A percentile compares a stretch with the other conserved stretches of the same genome.
phyloP scores from a whole-genome alignment of 140 eudicot genomes.

The Bidens hawaiensis region DNA sequence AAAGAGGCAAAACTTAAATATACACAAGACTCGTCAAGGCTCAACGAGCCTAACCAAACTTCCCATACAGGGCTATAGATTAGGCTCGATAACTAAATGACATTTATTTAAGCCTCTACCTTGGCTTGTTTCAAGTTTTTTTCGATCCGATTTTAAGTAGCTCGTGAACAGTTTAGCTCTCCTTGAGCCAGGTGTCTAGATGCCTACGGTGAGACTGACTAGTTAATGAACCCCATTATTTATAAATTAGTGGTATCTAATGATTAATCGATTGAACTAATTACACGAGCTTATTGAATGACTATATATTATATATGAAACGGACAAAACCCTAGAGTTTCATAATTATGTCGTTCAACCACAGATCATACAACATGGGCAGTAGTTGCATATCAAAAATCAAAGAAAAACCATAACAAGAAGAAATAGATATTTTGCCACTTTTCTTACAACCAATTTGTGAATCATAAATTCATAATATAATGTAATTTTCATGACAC shows the following conservation, averaged over 20 bases:
- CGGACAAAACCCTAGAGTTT: background rate
- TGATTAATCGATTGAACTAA: background rate
- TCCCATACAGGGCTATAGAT: too few relatives aligned
- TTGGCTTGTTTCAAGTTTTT: too few relatives aligned
- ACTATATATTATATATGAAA: background rate
- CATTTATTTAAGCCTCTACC: too few relatives aligned
- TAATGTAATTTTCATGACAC: background rate
- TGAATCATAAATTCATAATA: background rate
- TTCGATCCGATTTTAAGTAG: too few relatives aligned
- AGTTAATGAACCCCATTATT: background rate
- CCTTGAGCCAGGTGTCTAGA: background rate
- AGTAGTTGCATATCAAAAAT: background rate
- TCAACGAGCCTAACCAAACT: too few relatives aligned
- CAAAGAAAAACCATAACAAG: background rate
- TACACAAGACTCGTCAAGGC: too few relatives aligned
- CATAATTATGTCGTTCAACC: slow-evolving; percentile 4
- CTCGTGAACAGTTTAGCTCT: too few relatives aligned
- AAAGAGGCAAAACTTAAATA: too few relatives aligned
- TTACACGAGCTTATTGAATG: background rate
- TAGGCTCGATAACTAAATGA: too few relatives aligned
- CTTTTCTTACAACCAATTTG: background rate
- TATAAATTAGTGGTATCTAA: background rate
- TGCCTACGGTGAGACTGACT: background rate
- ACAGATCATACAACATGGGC: slow-evolving; percentile 2
- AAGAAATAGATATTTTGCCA: background rate